Conservation (phyloP, 1,284 basidiomycete species). For the Vanrija sp. region DNA sequence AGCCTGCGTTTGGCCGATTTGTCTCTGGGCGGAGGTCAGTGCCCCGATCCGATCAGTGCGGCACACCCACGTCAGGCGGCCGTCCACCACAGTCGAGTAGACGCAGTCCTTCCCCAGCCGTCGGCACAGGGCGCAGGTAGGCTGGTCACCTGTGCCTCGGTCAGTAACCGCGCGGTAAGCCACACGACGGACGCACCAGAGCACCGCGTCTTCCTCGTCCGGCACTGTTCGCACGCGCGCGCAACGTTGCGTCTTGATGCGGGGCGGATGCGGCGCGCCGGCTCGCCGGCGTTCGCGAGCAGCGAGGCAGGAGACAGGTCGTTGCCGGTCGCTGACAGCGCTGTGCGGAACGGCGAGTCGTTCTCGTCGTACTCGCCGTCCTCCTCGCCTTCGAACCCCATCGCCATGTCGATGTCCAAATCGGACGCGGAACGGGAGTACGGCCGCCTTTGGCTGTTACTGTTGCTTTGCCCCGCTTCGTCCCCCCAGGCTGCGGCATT, state of each 20-base stretch:
- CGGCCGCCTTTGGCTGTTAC: background rate
- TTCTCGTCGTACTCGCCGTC: constrained; percentile 14
- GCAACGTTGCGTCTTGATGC: constrained; percentile 4
- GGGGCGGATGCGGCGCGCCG: background rate
- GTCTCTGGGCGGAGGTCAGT: background rate
- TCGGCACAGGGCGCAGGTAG: constrained; percentile 1
- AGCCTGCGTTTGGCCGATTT: constrained; percentile 3
- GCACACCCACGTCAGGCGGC: constrained; percentile 6
- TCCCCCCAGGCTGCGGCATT: no score
- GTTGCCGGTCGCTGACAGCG: no score
- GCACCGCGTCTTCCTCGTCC: constrained; percentile 6
- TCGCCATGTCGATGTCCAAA: background rate
- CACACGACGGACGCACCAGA: background rate
- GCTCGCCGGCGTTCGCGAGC: no score
- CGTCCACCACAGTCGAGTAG: constrained; percentile 5
- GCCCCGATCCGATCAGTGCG: background rate
- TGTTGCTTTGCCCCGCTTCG: no score
- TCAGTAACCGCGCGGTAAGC: background rate
- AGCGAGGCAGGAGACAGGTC: no score
- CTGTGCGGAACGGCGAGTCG: no score
- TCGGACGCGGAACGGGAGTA: background rate
- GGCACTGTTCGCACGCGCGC: constrained; percentile 10
- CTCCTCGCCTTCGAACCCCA: constrained; percentile 9
- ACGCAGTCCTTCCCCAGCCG: constrained; percentile 9
- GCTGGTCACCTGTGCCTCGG: constrained; percentile 4